A percentile compares a stretch with the other conserved stretches of the same genome.
phyloP scores from a whole-genome alignment of 768 basidiomycete genomes.

The Mycena olivaceomarginata region DNA sequence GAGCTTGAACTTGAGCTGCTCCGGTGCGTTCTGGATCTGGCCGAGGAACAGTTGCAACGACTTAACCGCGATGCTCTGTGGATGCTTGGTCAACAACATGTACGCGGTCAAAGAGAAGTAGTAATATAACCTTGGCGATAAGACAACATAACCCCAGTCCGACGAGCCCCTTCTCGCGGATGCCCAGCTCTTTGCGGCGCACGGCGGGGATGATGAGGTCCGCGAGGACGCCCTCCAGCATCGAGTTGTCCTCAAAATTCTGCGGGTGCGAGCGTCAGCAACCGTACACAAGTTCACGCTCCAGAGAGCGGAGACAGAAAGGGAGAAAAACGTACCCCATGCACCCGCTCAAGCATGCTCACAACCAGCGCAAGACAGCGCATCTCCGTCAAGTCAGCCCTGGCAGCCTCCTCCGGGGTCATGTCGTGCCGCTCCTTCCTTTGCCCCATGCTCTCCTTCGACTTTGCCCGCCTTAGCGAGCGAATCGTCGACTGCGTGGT shows the following conservation, averaged over 20 bases:
- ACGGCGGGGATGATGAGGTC: slow-evolving; percentile 96
- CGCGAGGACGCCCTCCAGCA: slow-evolving; percentile 85
- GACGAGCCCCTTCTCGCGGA: slow-evolving; percentile 88
- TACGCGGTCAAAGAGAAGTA: not conserved
- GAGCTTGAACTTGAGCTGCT: slow-evolving; percentile 85
- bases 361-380: slow-evolving; percentile 90
- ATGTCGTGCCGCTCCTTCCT: slow-evolving; percentile 74
- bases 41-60: slow-evolving; percentile 91
- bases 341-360: slow-evolving; percentile 92
- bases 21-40: slow-evolving; percentile 86
- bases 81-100: not conserved
- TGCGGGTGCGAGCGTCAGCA: slow-evolving; percentile 53
- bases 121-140: slow-evolving; percentile 77
- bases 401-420: slow-evolving; percentile 78
- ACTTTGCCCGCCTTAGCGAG: slow-evolving; percentile 38
- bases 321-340: slow-evolving; percentile 76
- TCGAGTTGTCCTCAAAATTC: slow-evolving; percentile 87
- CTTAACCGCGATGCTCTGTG: slow-evolving; percentile 75
- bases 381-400: slow-evolving; percentile 84
- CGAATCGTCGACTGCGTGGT: slow-evolving; percentile 48
- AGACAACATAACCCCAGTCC: slow-evolving; percentile 91
- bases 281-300: too few relatives aligned
- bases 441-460: slow-evolving; percentile 37
- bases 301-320: too few relatives aligned
- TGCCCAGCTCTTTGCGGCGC: slow-evolving; percentile 87